phyloP scores from a whole-genome alignment of 1,284 basidiomycete species.

The Moniliella sp. region DNA sequence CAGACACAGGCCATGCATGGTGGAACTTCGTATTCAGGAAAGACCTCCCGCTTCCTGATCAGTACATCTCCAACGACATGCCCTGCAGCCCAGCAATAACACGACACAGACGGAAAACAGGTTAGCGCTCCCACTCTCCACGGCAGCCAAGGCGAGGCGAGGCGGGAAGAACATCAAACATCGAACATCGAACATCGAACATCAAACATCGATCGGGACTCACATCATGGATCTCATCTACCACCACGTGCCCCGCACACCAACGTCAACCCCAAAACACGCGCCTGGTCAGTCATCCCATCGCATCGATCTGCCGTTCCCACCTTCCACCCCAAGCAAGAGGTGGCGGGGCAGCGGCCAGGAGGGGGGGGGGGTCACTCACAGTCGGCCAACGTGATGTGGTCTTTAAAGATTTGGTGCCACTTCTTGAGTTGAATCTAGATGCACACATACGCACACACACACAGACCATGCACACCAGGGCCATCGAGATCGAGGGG shows the following conservation, averaged over 20 bases:
- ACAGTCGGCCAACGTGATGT: constrained; percentile 78
- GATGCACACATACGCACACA: not conserved
- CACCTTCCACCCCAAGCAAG: not conserved
- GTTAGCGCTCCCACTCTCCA: too few species aligned
- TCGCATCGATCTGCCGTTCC: not conserved
- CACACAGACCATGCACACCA: not conserved
- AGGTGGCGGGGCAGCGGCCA: not conserved
- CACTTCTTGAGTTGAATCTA: constrained; percentile 96
- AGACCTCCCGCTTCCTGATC: too few species aligned
- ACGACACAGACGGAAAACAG: too few species aligned
- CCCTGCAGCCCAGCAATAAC: constrained; percentile 1
- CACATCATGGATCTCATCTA: constrained; percentile 6
- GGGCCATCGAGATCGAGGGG: not conserved
- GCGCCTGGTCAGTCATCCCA: not conserved
- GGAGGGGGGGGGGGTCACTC: constrained; percentile 36
- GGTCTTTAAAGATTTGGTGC: constrained; percentile 36
- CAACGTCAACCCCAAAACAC: not conserved
- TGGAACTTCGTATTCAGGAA: too few species aligned
- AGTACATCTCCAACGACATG: constrained; percentile 4
- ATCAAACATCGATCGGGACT: not conserved
- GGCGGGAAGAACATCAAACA: too few species aligned
- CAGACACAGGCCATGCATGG: too few species aligned
- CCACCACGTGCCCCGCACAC: not conserved
- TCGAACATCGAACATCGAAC: not conserved
- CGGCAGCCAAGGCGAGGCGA: too few species aligned